Evolutionary conservation across 2,329 filamentous ascomycete species (phyloP).

Genomic region (Cercospora sp.): DNA sequence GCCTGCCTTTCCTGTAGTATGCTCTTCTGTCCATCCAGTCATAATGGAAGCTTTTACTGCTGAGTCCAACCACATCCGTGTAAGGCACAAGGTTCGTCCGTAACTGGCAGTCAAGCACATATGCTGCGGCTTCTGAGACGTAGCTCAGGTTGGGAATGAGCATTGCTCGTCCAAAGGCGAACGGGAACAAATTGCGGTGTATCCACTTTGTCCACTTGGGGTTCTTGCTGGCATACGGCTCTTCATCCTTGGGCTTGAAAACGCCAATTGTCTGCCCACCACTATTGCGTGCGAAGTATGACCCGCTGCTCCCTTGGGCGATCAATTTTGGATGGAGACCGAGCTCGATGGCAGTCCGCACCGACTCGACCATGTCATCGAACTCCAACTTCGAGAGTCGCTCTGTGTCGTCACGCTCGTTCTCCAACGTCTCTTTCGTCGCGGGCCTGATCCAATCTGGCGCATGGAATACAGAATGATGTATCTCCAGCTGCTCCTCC

Average conservation of each 20-base stretch:
- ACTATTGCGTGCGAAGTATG: conserved; percentile 91
- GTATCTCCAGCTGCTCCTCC: conserved; percentile 88
- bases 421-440: conserved; percentile 71
- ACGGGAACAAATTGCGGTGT: conserved; percentile 94
- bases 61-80: conserved; percentile 89
- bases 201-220: conserved; percentile 90
- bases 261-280: conserved; percentile 95
- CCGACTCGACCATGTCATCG: conserved; percentile 83
- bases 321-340: conserved; percentile 95
- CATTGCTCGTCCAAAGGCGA: conserved; percentile 92
- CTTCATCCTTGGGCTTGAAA: conserved; percentile 98
- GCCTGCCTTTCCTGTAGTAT: conserved; percentile 82
- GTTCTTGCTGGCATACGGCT: conserved; percentile 94
- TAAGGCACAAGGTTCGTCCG: conserved; percentile 92
- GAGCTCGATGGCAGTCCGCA: conserved; percentile 84
- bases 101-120: conserved; percentile 86
- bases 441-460: conserved; percentile 83
- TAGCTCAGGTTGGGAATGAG: conserved; percentile 97
- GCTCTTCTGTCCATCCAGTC: conserved; percentile 94
- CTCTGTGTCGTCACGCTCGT: conserved; percentile 51
- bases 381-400: conserved; percentile 78
- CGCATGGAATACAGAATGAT: conserved; percentile 93
- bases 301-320: conserved; percentile 93
- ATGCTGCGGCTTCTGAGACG: conserved; percentile 94
- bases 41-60: conserved; percentile 97